A percentile compares a stretch with the other conserved stretches of the same genome.
These are phyloP conservation scores for Collybia sordida DNA, from an alignment of 768 basidiomycete species.

Conservation along the genomic window DNA sequence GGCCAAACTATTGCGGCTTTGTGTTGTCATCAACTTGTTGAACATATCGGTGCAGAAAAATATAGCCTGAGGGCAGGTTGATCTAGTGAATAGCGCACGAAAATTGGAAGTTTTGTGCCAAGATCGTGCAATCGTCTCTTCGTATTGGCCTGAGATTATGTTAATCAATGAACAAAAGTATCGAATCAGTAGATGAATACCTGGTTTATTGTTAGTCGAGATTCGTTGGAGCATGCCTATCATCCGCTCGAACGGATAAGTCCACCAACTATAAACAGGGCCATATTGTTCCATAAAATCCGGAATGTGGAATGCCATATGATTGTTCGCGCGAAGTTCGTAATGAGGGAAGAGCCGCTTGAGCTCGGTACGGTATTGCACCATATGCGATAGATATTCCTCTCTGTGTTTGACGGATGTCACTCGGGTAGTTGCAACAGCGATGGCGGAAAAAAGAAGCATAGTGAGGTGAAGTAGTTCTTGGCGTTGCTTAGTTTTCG, in stretches of 20 bases:
- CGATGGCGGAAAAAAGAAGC: constrained; percentile 31
- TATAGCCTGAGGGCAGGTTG: no score
- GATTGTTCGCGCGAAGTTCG: constrained; percentile 20
- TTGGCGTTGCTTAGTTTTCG: constrained; percentile 15
- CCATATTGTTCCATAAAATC: constrained; percentile 26
- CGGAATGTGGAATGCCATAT: constrained; percentile 25
- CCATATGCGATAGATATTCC: constrained; percentile 8
- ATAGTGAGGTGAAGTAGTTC: constrained; percentile 29
- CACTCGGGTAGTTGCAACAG: constrained; percentile 12
- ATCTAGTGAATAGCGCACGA: no score
- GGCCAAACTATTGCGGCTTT: no score
- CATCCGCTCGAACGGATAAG: constrained; percentile 12
- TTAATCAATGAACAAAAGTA: no score
- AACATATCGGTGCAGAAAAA: no score
- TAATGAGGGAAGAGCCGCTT: constrained; percentile 14
- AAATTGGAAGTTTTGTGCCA: no score
- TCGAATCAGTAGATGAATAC: no score
- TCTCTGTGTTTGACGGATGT: constrained; percentile 14
- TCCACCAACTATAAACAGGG: constrained; percentile 15
- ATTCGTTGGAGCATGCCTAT: constrained; percentile 11
- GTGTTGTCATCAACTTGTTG: no score
- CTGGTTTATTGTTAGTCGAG: constrained; percentile 17
- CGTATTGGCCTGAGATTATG: no score
- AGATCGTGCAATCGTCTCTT: no score
- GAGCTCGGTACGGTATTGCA: constrained; percentile 16